phyloP scores from a whole-genome alignment of 345 rosid genomes.

The Syzygium grande region DNA sequence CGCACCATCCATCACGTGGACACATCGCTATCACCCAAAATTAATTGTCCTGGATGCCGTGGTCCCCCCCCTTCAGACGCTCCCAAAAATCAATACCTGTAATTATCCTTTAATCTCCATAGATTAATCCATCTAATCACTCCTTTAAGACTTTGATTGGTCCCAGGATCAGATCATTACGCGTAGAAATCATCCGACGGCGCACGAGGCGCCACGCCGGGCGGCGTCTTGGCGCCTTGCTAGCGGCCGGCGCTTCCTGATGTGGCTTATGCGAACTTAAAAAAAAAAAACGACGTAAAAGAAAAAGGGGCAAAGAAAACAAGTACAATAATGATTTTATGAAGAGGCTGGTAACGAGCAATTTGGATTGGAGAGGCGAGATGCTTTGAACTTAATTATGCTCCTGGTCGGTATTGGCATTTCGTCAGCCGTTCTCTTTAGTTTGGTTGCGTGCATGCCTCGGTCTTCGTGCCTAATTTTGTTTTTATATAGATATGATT shows the following conservation, averaged over 20 bases:
- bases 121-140: not conserved
- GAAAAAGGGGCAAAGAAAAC: not conserved
- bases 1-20: slow-evolving; percentile 26
- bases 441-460: not conserved
- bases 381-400: not conserved
- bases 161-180: not conserved
- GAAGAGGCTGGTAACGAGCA: not conserved
- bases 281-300: not conserved
- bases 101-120: not conserved
- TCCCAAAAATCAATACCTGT: not conserved
- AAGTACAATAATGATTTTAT: not conserved
- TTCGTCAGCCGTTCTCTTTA: not conserved
- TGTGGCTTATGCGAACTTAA: not conserved
- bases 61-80: slow-evolving; percentile 8
- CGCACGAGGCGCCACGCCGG: not conserved
- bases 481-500: not conserved
- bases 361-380: not conserved
- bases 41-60: not conserved
- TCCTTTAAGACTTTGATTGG: not conserved
- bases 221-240: not conserved
- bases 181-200: not conserved
- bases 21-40: slow-evolving; percentile 15
- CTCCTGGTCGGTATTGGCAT: slow-evolving; percentile 3
- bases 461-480: not conserved
- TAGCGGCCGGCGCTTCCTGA: slow-evolving; percentile 1